phyloP scores from a whole-genome alignment of 192 early-diverging fungal species.

The Obelidium mucronatum region DNA sequence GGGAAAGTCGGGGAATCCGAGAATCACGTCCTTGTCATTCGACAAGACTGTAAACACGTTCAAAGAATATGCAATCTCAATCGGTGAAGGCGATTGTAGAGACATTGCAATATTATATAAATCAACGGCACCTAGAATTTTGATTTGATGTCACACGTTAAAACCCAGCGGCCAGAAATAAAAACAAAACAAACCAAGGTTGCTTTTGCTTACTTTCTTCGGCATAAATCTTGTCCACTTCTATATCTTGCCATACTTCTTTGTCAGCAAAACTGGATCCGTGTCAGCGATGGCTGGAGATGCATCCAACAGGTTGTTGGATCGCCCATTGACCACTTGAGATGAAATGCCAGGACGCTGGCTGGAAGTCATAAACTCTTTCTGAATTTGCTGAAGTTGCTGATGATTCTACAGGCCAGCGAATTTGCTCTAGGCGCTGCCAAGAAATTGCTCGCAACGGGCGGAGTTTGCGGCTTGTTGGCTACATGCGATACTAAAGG shows the following conservation, averaged over 20 bases:
- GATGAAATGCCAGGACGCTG: neutral
- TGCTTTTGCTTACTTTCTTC: neutral
- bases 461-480: too few relatives aligned
- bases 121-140: constrained; percentile 13
- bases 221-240: constrained; percentile 9
- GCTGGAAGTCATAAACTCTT: neutral
- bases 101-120: constrained; percentile 29
- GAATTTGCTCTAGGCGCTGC: too few relatives aligned
- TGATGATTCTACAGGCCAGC: too few relatives aligned
- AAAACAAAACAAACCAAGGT: neutral
- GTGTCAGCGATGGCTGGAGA: too few relatives aligned
- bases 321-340: neutral
- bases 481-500: too few relatives aligned
- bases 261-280: neutral
- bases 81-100: neutral
- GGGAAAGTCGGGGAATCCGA: constrained; percentile 12
- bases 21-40: constrained; percentile 16
- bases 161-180: too few relatives aligned
- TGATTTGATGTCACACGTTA: too few relatives aligned
- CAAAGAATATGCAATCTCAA: neutral
- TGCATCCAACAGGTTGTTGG: too few relatives aligned
- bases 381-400: neutral
- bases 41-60: constrained; percentile 33
- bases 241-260: constrained; percentile 5
- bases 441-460: too few relatives aligned